These are phyloP conservation scores for Fagopyrum homotropicum DNA, from an alignment of 148 eudicot species.

Conservation along the genomic window DNA sequence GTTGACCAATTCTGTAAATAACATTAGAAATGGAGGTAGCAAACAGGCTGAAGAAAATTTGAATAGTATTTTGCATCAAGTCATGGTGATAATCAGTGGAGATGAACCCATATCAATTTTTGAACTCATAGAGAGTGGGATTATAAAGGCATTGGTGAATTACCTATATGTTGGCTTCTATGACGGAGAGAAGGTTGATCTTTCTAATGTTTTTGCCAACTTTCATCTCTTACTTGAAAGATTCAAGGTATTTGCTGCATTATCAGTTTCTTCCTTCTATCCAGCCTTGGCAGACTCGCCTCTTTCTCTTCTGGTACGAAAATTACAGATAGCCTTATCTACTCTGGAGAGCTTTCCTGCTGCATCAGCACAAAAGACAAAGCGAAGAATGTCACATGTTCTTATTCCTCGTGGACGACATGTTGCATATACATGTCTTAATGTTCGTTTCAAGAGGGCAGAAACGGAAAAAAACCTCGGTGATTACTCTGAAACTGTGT, in stretches of 20 bases:
- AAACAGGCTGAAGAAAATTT: slow-evolving; percentile 46
- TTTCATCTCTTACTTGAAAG: slow-evolving; percentile 38
- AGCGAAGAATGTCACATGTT: slow-evolving; percentile 49
- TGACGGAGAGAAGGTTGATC: slow-evolving; percentile 20
- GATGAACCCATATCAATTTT: slow-evolving; percentile 73
- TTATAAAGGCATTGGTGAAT: slow-evolving; percentile 52
- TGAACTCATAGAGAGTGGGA: slow-evolving; percentile 91
- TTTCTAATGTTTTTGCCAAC: slow-evolving; percentile 16
- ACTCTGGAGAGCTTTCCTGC: slow-evolving; percentile 70
- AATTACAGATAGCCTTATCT: slow-evolving; percentile 71
- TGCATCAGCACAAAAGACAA: slow-evolving; percentile 31
- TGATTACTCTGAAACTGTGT: slow-evolving; percentile 48
- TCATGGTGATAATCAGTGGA: slow-evolving; percentile 56
- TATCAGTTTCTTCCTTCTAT: slow-evolving; percentile 38
- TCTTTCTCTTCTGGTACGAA: slow-evolving; percentile 39
- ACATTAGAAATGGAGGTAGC: slow-evolving; percentile 19
- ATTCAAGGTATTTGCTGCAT: slow-evolving; percentile 59
- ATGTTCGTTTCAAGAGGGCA: slow-evolving; percentile 56
- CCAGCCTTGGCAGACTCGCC: slow-evolving; percentile 28
- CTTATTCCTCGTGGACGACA: slow-evolving; percentile 52
- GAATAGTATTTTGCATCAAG: slow-evolving; percentile 36
- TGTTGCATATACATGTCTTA: slow-evolving; percentile 54
- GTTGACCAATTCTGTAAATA: slow-evolving; percentile 40
- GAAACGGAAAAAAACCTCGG: slow-evolving; percentile 49
- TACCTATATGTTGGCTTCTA: slow-evolving; percentile 51